Conservation (phyloP, 495 filamentous ascomycete species). For the Penicillium paradoxum region DNA sequence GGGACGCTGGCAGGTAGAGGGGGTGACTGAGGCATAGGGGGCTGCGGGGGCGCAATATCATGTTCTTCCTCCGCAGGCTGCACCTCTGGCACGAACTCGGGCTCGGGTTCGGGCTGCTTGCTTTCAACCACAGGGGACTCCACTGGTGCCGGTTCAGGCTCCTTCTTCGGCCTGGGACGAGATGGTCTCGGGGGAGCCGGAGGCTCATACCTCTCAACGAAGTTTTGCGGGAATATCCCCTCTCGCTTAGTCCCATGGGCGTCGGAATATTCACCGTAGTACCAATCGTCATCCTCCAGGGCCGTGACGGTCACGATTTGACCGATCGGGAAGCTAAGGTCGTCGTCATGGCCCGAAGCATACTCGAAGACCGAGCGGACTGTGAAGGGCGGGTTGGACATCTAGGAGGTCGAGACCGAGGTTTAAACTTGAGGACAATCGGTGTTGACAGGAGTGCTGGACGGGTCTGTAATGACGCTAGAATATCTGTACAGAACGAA, state of each 20-base stretch:
- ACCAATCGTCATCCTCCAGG: slow-evolving; percentile 92
- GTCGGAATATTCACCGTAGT: slow-evolving; percentile 83
- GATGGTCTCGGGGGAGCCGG: slow-evolving; percentile 81
- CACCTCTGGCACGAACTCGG: slow-evolving; percentile 39
- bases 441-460: slow-evolving; percentile 19
- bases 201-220: slow-evolving; percentile 92
- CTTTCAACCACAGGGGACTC: slow-evolving; percentile 25
- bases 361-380: slow-evolving; percentile 96
- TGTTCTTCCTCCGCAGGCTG: slow-evolving; percentile 15
- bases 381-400: slow-evolving; percentile 78
- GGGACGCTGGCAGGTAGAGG: slow-evolving; percentile 11
- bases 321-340: slow-evolving; percentile 78
- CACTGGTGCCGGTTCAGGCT: slow-evolving; percentile 45
- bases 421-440: slow-evolving; percentile 19
- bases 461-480: slow-evolving; percentile 16
- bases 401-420: slow-evolving; percentile 42
- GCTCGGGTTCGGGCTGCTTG: slow-evolving; percentile 31
- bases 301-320: slow-evolving; percentile 93
- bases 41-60: slow-evolving; percentile 39
- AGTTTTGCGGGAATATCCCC: slow-evolving; percentile 94
- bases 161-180: slow-evolving; percentile 70
- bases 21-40: slow-evolving; percentile 35
- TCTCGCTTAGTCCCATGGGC: slow-evolving; percentile 65
- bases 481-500: slow-evolving; percentile 18
- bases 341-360: slow-evolving; percentile 83